Evolutionary conservation across 352 stramenopile genomes (phyloP).

Genomic region (Globisporangium lucens): DNA sequence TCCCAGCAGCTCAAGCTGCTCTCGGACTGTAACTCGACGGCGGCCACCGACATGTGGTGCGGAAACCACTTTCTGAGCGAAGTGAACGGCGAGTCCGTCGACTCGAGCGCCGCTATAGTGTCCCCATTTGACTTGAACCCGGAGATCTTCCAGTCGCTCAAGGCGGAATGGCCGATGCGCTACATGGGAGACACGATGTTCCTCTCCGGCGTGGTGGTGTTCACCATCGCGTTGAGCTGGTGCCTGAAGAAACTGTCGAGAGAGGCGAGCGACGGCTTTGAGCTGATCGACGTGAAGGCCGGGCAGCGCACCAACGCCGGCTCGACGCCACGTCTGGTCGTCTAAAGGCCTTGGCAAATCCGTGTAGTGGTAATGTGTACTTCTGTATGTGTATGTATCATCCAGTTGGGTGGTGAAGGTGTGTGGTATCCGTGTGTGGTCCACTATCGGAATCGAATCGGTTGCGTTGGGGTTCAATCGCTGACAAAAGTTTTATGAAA

Average conservation of each 20-base stretch:
- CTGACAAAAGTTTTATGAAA: too few species aligned
- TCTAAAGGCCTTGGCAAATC: not conserved
- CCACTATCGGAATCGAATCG: too few species aligned
- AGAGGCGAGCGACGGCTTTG: conserved; percentile 13
- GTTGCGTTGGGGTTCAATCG: too few species aligned
- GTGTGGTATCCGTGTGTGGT: not conserved
- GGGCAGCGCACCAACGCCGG: not conserved
- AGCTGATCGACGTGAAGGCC: conserved; percentile 13
- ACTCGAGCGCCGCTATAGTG: not conserved
- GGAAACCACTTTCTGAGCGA: conserved; percentile 2
- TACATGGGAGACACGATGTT: conserved; percentile 3
- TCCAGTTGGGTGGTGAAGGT: not conserved
- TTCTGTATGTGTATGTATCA: not conserved
- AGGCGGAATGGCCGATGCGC: conserved; percentile 13
- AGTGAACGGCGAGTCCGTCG: conserved; percentile 4
- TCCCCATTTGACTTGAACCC: conserved; percentile 16
- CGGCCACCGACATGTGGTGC: conserved; percentile 19
- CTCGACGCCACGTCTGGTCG: not conserved
- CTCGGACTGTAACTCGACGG: conserved; percentile 8
- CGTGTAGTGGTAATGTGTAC: not conserved
- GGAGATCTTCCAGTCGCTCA: conserved; percentile 12
- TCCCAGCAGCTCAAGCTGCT: conserved; percentile 16
- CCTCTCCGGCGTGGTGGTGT: conserved; percentile 1
- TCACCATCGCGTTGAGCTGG: conserved; percentile 8
- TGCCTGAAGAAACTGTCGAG: not conserved